Conservation (phyloP, 352 stramenopile species). For the Globisporangium abappressorium region DNA sequence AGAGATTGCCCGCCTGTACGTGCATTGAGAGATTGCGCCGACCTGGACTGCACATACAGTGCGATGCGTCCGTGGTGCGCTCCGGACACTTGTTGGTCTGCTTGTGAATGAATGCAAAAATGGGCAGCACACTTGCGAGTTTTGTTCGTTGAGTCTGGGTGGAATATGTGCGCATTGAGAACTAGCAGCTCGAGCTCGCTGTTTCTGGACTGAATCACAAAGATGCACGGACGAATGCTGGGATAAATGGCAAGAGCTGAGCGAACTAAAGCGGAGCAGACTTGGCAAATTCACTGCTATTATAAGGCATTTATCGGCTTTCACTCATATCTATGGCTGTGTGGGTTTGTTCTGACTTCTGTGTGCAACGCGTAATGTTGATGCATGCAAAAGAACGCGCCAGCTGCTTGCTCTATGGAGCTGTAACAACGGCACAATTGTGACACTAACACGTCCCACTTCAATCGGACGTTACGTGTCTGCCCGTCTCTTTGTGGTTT, state of each 20-base stretch:
- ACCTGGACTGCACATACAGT: background rate
- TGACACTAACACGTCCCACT: background rate
- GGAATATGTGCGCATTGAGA: background rate
- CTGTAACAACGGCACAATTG: conserved; percentile 1
- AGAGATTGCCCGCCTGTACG: too few relatives aligned
- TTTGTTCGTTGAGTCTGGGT: background rate
- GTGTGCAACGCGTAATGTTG: background rate
- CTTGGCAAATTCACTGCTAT: too few relatives aligned
- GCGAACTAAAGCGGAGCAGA: too few relatives aligned
- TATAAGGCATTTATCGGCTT: too few relatives aligned
- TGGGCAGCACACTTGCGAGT: background rate
- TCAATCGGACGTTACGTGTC: conserved; percentile 8
- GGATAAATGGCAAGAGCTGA: too few relatives aligned
- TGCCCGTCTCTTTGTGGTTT: background rate
- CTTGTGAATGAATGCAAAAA: background rate
- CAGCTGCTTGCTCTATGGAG: conserved; percentile 6
- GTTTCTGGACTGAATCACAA: background rate
- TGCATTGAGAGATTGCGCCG: background rate
- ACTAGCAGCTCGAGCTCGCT: background rate
- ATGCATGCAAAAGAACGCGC: conserved; percentile 10
- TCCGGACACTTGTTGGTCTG: background rate
- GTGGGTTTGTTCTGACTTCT: background rate
- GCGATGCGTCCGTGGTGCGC: background rate
- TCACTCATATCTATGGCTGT: background rate
- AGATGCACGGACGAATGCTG: background rate